A percentile compares a stretch with the other conserved stretches of the same genome.
Evolutionary conservation across 75 land plant species (phyloP).

Genomic region (Gnetum montanum): DNA sequence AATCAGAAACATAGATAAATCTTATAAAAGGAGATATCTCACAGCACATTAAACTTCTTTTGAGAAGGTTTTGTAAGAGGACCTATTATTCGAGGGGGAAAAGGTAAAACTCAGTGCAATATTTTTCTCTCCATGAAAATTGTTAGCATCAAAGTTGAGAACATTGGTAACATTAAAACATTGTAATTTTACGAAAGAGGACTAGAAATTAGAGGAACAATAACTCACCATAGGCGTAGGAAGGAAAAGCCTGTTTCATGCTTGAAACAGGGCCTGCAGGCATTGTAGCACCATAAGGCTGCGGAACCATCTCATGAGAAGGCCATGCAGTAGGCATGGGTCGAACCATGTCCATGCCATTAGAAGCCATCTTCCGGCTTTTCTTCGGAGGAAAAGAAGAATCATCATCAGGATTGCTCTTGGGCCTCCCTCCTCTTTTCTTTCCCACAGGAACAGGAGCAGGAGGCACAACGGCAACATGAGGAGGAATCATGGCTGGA

Average conservation of each 20-base stretch:
- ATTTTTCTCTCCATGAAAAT: too few relatives aligned
- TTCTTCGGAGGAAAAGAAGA: slow-evolving; percentile 12
- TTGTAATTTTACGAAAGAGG: too few relatives aligned
- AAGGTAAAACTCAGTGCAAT: too few relatives aligned
- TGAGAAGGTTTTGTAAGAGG: too few relatives aligned
- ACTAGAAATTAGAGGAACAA: neutral
- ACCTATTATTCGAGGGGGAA: too few relatives aligned
- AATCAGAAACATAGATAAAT: too few relatives aligned
- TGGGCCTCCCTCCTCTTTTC: slow-evolving; percentile 17
- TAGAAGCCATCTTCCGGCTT: neutral
- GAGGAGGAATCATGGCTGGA: slow-evolving; percentile 5
- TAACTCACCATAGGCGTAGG: slow-evolving; percentile 1
- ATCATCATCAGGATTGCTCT: slow-evolving; percentile 8
- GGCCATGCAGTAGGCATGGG: slow-evolving; percentile 10
- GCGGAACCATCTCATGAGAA: neutral
- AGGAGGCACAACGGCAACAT: neutral
- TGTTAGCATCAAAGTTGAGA: too few relatives aligned
- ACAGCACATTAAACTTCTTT: too few relatives aligned
- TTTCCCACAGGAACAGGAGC: slow-evolving; percentile 5
- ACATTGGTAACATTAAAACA: too few relatives aligned
- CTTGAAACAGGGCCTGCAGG: too few relatives aligned
- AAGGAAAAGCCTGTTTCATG: slow-evolving; percentile 4
- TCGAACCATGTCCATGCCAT: neutral
- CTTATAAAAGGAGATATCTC: too few relatives aligned
- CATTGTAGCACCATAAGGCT: too few relatives aligned